Percentiles rank a stretch among this genome's conserved stretches.
These are phyloP conservation scores for Saccharomycopsis sp. DNA, from an alignment of 805 yeast genomes.

Conservation along the genomic window DNA sequence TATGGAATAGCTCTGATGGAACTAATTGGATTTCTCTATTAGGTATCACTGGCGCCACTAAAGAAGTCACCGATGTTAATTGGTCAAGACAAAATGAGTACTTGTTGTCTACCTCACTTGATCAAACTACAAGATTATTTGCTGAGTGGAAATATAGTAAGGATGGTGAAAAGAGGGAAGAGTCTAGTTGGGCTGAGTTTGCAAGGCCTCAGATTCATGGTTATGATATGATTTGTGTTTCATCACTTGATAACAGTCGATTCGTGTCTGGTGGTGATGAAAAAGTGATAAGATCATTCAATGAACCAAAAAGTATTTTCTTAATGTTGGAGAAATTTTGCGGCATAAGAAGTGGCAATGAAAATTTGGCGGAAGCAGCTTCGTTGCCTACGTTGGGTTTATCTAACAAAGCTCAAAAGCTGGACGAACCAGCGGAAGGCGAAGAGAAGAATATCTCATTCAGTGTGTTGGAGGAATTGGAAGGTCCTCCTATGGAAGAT, in stretches of 20 bases:
- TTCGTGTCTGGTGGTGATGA: constrained; percentile 97
- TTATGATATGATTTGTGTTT: constrained; percentile 84
- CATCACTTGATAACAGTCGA: constrained; percentile 45
- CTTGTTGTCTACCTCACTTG: constrained; percentile 72
- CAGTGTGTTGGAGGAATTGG: constrained; percentile 35
- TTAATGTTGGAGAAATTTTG: constrained; percentile 49
- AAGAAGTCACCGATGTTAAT: constrained; percentile 65
- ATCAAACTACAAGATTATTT: constrained; percentile 86
- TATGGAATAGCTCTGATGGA: constrained; percentile 48
- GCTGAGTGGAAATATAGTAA: constrained; percentile 47
- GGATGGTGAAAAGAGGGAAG: constrained; percentile 26
- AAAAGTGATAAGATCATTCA: constrained; percentile 82
- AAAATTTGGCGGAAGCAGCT: constrained; percentile 69
- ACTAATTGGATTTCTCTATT: constrained; percentile 34
- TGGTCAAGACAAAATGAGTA: constrained; percentile 69
- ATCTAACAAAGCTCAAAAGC: constrained; percentile 74
- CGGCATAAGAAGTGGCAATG: constrained; percentile 30
- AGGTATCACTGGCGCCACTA: constrained; percentile 72
- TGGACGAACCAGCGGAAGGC: constrained; percentile 23
- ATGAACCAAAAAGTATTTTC: constrained; percentile 76
- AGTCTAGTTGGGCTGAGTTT: constrained; percentile 74
- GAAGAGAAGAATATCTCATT: constrained; percentile 35
- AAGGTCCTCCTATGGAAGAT: constrained; percentile 78
- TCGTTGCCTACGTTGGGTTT: constrained; percentile 89
- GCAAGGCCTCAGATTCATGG: constrained; percentile 98